phyloP scores from a whole-genome alignment of 1,139 yeast species.

The Candida tunisiensis region DNA sequence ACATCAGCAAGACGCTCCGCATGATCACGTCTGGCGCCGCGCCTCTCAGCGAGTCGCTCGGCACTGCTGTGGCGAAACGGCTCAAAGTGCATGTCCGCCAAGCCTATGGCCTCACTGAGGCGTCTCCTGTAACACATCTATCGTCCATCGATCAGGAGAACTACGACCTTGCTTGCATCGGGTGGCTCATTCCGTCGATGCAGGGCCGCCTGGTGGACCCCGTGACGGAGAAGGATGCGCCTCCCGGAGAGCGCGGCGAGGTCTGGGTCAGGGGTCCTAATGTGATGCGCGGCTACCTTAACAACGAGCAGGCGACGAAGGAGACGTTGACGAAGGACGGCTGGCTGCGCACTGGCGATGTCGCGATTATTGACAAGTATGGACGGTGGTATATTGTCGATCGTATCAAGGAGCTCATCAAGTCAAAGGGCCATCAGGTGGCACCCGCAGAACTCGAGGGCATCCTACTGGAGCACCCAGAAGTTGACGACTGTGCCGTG shows the following conservation, averaged over 20 bases:
- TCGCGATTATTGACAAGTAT: slow-evolving; percentile 34
- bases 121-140: slow-evolving; percentile 18
- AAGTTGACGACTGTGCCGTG: slow-evolving; percentile 20
- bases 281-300: slow-evolving; percentile 42
- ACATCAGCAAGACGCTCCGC: slow-evolving; percentile 9
- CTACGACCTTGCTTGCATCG: slow-evolving; percentile 9
- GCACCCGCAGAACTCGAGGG: slow-evolving; percentile 72
- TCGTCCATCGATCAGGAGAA: slow-evolving; percentile 5
- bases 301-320: slow-evolving; percentile 35
- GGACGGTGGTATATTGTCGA: slow-evolving; percentile 52
- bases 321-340: slow-evolving; percentile 41
- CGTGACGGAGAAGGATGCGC: slow-evolving; percentile 27
- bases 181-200: slow-evolving; percentile 13
- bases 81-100: slow-evolving; percentile 21
- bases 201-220: slow-evolving; percentile 13
- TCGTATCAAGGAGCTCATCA: slow-evolving; percentile 66
- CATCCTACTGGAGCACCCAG: slow-evolving; percentile 30
- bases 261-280: slow-evolving; percentile 57
- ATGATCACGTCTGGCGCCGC: slow-evolving; percentile 21
- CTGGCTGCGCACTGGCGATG: slow-evolving; percentile 72
- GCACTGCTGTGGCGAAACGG: slow-evolving; percentile 10
- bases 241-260: slow-evolving; percentile 37
- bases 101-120: slow-evolving; percentile 62
- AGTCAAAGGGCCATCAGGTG: slow-evolving; percentile 70
- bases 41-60: slow-evolving; percentile 16